Evolutionary conservation across 768 basidiomycete species (phyloP).

Genomic region (Suillus placidus): DNA sequence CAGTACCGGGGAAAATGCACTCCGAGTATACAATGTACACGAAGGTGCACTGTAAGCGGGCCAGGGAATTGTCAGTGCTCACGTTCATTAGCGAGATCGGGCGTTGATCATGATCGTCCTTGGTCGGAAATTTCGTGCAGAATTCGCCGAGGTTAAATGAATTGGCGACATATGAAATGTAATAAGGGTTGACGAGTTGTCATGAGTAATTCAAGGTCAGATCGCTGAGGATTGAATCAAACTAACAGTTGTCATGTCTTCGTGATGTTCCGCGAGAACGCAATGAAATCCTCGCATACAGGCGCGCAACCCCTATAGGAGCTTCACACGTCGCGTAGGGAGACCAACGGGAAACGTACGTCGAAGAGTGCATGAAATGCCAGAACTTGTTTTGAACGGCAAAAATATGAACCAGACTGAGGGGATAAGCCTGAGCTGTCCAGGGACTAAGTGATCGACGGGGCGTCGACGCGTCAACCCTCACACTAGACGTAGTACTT

Average conservation of each 20-base stretch:
- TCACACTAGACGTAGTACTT: neutral
- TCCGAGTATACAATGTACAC: neutral
- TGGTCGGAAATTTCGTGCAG: neutral
- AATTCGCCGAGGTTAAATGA: neutral
- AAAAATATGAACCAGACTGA: neutral
- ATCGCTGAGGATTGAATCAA: neutral
- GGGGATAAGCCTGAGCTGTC: neutral
- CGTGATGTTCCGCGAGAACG: neutral
- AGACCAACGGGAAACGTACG: neutral
- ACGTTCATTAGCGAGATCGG: neutral
- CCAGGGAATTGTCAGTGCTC: neutral
- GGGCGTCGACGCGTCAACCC: neutral
- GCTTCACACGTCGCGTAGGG: neutral
- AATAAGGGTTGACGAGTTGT: too few species aligned
- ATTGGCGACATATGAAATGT: neutral
- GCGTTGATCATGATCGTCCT: neutral
- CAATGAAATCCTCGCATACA: neutral
- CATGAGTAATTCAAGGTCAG: neutral
- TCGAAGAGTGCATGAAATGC: neutral
- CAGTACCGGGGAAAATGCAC: neutral
- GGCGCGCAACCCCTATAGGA: neutral
- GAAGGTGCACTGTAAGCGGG: neutral
- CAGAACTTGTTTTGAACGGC: neutral
- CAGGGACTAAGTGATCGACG: neutral
- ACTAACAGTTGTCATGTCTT: neutral